Conservation (phyloP, 495 filamentous ascomycete genomes). For the Tuber magnatum region DNA sequence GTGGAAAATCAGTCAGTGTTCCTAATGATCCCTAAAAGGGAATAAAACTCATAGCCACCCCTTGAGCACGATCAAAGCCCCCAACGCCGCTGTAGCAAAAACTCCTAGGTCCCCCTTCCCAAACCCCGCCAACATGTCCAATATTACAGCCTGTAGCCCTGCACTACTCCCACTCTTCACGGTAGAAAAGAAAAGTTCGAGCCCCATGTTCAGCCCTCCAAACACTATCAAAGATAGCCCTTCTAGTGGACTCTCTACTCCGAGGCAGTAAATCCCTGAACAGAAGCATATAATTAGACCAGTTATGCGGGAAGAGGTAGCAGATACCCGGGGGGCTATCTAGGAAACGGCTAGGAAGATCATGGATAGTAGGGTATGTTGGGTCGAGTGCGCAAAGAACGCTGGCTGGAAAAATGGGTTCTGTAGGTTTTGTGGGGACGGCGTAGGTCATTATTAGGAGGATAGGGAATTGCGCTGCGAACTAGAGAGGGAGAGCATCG, state of each 20-base stretch:
- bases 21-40: not conserved
- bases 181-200: not conserved
- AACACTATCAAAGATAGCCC: not conserved
- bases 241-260: not conserved
- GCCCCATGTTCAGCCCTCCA: not conserved
- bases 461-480: not conserved
- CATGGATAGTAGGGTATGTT: not conserved
- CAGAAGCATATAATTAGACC: not conserved
- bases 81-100: not conserved
- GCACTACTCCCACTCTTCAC: not conserved
- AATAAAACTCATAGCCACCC: not conserved
- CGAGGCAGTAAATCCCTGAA: not conserved
- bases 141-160: not conserved
- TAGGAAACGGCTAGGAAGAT: not conserved
- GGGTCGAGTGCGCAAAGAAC: not conserved
- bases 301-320: not conserved
- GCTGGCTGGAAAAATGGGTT: not conserved
- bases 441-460: not conserved
- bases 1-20: not conserved
- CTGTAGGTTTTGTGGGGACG: not conserved
- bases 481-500: not conserved
- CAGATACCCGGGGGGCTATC: not conserved
- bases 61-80: not conserved
- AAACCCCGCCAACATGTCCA: not conserved
- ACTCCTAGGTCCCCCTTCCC: not conserved